Base-by-base conservation (phyloP, 805 yeast genomes). In the Schwanniomyces sp. region DNA sequence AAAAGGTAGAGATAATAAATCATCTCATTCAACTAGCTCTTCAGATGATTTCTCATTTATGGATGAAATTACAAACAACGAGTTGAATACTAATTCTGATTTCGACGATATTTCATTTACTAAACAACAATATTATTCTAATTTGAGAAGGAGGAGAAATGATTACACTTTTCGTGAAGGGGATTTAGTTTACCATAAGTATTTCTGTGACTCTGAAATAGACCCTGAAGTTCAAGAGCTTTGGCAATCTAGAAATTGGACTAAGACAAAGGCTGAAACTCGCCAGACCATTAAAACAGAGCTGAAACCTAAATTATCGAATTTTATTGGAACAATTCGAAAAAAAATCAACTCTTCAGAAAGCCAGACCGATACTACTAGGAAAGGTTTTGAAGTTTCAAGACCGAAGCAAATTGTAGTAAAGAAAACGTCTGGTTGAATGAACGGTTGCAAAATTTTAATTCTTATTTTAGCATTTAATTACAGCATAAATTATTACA, bases 91-190 rank as follows among this genome's bases (percentile, higher is more conserved):
- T n/a, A 37, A 21, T 16, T 21, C 27, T n/a, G 26, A 21, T 18
- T 21, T 16, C 6, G 14, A 37, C 6, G 41, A 26, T n/a, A 3
- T 2, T 8, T 53, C 62, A 9, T 59, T 57, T 39, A 45, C 49
- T 9, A 48, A 49, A 29, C 58, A 56, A 43, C 64, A 61, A 46
- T 47, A 48, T 24, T 40, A 30, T 25, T 58, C 56, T 5, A 49
- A 54, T 40, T 38, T 51, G 10, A 40, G 66, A 29, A 61, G 54
- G 40, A 57, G 52, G 29, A 47, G 53, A 16, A 74, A 64, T 9
- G 84, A 84, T 58, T 82, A 82, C 60, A 76, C 84, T 0, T 76
- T 78, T 1, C 67, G 88, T 49, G 88, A 84, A 57, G 84, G 81
- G 1, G 88, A 84, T 58, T 53, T 72, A 28, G 80, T 80, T 48